Percentiles rank a stretch among this genome's conserved stretches.
Evolutionary conservation across 495 filamentous ascomycete species (phyloP).

Genomic region (Monascus purpureus): DNA sequence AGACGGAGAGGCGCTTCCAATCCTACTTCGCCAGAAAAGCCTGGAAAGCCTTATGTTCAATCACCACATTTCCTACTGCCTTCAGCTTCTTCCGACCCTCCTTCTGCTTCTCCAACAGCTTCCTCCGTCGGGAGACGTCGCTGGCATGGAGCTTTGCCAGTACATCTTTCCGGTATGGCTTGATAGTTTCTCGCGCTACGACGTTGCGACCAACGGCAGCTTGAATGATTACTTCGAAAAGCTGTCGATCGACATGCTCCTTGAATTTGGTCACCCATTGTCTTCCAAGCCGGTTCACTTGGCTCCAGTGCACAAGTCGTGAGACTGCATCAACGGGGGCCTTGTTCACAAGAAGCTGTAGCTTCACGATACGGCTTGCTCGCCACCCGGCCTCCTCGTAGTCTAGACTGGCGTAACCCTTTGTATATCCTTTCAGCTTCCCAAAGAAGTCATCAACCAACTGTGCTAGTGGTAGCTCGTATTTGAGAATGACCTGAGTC

Average conservation of each 20-base stretch:
- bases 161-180: conserved; percentile 93
- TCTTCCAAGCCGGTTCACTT: conserved; percentile 60
- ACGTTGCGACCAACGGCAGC: conserved; percentile 73
- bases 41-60: conserved; percentile 90
- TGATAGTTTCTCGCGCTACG: conserved; percentile 86
- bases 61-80: conserved; percentile 63
- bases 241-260: conserved; percentile 86
- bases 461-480: conserved; percentile 73
- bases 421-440: conserved; percentile 81
- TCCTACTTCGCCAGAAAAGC: conserved; percentile 59
- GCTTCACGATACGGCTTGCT: conserved; percentile 65
- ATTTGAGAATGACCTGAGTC: conserved; percentile 93
- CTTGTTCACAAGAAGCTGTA: conserved; percentile 90
- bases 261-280: conserved; percentile 95
- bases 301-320: conserved; percentile 68
- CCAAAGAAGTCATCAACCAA: conserved; percentile 97
- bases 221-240: conserved; percentile 94
- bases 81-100: conserved; percentile 79
- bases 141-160: conserved; percentile 85
- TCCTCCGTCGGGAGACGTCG: conserved; percentile 68
- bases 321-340: conserved; percentile 88
- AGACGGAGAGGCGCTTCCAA: too few species aligned
- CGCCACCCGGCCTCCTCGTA: conserved; percentile 92
- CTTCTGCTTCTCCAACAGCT: conserved; percentile 94
- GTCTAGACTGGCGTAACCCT: conserved; percentile 73